Conservation (phyloP, 2,329 filamentous ascomycete species). For the Penicillium thymicola region DNA sequence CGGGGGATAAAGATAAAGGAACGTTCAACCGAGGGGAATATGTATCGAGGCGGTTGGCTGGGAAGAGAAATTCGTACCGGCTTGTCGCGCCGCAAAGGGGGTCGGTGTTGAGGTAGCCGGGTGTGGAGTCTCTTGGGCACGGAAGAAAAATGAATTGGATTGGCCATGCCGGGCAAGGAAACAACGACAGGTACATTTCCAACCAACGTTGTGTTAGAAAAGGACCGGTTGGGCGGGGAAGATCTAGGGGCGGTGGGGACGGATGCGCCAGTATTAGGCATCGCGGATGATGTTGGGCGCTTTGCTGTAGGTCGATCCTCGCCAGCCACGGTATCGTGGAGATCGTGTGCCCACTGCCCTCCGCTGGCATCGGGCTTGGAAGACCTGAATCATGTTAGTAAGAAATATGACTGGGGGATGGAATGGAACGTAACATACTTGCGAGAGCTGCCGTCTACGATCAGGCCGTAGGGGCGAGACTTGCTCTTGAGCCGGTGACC, state of each 20-base stretch:
- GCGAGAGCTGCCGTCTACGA: constrained; percentile 42
- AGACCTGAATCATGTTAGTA: constrained; percentile 38
- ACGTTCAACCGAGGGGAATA: constrained; percentile 82
- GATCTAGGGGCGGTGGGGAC: constrained; percentile 52
- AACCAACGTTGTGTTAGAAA: constrained; percentile 79
- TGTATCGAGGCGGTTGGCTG: constrained; percentile 73
- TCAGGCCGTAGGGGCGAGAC: constrained; percentile 52
- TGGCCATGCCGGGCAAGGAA: constrained; percentile 70
- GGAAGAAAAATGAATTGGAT: constrained; percentile 67
- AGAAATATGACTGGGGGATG: not conserved
- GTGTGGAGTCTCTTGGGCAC: constrained; percentile 88
- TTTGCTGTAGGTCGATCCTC: constrained; percentile 38
- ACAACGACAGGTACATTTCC: constrained; percentile 84
- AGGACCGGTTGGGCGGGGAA: constrained; percentile 67
- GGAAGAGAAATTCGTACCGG: constrained; percentile 92
- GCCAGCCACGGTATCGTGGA: constrained; percentile 67
- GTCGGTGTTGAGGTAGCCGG: constrained; percentile 88
- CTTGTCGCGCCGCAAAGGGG: constrained; percentile 90
- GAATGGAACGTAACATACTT: constrained; percentile 36
- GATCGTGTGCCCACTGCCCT: constrained; percentile 87
- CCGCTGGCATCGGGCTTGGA: constrained; percentile 56
- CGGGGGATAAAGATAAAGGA: constrained; percentile 98
- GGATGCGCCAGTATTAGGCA: constrained; percentile 33
- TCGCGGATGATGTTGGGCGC: constrained; percentile 24
- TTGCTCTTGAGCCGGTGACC: constrained; percentile 66